Percentiles rank a stretch among this genome's conserved stretches.
Conservation (phyloP, 495 filamentous ascomycete species). For the Cudoniella acicularis region DNA sequence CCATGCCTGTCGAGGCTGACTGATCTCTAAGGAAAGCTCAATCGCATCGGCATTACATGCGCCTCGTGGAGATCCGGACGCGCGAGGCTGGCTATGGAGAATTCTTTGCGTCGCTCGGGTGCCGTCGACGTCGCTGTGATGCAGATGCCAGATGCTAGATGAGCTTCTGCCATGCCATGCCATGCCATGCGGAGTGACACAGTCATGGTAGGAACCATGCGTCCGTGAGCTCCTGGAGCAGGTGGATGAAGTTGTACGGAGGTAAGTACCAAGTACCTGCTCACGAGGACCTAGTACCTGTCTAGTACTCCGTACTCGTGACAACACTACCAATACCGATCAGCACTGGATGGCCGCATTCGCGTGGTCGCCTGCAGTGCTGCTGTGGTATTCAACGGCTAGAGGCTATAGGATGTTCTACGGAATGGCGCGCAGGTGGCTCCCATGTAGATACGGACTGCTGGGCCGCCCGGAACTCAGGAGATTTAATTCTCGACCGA, state of each 20-base stretch:
- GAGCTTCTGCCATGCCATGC: neutral
- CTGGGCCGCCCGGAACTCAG: neutral
- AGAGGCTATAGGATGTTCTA: neutral
- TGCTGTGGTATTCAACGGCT: too few relatives aligned
- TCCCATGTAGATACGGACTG: neutral
- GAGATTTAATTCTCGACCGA: neutral
- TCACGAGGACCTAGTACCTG: too few relatives aligned
- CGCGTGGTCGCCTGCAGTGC: too few relatives aligned
- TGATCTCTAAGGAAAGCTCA: neutral
- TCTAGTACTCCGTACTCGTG: too few relatives aligned
- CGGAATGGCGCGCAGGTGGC: neutral
- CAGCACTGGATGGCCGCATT: too few relatives aligned
- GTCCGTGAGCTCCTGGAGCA: neutral
- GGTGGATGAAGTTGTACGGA: too few relatives aligned
- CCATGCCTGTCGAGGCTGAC: conserved; percentile 4
- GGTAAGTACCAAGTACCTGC: too few relatives aligned
- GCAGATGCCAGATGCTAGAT: neutral
- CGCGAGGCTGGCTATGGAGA: conserved; percentile 1
- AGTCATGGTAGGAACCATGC: neutral
- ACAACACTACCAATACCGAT: too few relatives aligned
- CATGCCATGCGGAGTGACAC: neutral
- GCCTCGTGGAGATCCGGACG: conserved; percentile 7
- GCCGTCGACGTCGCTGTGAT: too few relatives aligned
- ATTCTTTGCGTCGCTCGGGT: conserved; percentile 4
- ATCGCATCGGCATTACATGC: neutral